Conservation (phyloP, 2,329 filamentous ascomycete genomes). For the Cladobotryum protrusum region DNA sequence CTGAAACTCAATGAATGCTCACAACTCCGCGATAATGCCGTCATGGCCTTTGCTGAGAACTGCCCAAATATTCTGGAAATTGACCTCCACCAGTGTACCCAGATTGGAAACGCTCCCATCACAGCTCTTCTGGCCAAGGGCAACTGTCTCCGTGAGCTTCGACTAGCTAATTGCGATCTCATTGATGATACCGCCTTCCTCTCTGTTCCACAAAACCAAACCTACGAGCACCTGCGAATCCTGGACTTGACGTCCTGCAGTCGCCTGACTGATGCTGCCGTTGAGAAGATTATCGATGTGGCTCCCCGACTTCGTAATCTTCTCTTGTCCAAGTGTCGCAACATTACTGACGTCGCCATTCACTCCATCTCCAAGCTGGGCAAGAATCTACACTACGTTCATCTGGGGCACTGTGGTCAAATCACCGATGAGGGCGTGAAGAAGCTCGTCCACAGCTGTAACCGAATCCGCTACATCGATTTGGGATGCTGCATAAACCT, state of each 20-base stretch:
- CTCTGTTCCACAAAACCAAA: slow-evolving; percentile 59
- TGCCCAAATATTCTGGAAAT: slow-evolving; percentile 95
- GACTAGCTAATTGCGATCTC: slow-evolving; percentile 76
- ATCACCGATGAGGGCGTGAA: slow-evolving; percentile 88
- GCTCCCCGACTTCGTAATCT: slow-evolving; percentile 87
- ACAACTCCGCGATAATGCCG: slow-evolving; percentile 76
- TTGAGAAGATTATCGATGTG: slow-evolving; percentile 79
- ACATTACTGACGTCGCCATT: slow-evolving; percentile 85
- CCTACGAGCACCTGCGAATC: slow-evolving; percentile 84
- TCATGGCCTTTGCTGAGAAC: slow-evolving; percentile 78
- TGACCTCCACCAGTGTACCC: slow-evolving; percentile 79
- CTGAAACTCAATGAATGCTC: slow-evolving; percentile 90
- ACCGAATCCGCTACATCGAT: slow-evolving; percentile 94
- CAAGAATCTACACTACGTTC: slow-evolving; percentile 95
- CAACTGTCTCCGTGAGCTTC: slow-evolving; percentile 79
- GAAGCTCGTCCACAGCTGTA: slow-evolving; percentile 76
- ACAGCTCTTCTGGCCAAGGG: slow-evolving; percentile 74
- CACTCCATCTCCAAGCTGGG: slow-evolving; percentile 80
- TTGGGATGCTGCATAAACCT: slow-evolving; percentile 88
- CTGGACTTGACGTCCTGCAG: slow-evolving; percentile 87
- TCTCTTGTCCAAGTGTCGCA: slow-evolving; percentile 87
- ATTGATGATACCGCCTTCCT: slow-evolving; percentile 88
- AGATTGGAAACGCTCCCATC: slow-evolving; percentile 77
- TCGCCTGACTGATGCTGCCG: slow-evolving; percentile 76
- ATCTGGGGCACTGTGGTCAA: slow-evolving; percentile 85